A percentile compares a stretch with the other conserved stretches of the same genome.
These are phyloP conservation scores for Exophiala dermatitidis DNA, from an alignment of 2,329 filamentous ascomycete species.

Conservation along the genomic window DNA sequence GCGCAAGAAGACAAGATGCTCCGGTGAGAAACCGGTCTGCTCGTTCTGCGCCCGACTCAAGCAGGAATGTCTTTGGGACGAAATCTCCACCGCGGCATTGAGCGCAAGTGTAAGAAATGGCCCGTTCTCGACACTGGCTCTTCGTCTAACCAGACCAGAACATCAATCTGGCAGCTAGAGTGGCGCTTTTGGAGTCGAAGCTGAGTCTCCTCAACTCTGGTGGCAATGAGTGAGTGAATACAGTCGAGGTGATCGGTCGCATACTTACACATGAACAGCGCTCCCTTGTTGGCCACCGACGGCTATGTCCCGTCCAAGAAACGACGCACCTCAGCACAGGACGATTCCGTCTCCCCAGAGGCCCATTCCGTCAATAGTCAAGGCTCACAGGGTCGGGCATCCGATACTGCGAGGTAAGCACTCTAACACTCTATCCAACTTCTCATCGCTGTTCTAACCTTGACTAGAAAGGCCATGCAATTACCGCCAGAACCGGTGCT, in stretches of 20 bases:
- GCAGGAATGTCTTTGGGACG: conserved; percentile 27
- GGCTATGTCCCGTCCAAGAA: neutral
- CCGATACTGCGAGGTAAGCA: neutral
- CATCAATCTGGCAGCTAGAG: conserved; percentile 11
- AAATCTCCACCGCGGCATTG: conserved; percentile 5
- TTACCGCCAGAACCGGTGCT: conserved; percentile 18
- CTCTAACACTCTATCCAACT: neutral
- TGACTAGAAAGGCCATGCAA: conserved; percentile 1
- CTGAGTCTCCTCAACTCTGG: conserved; percentile 10
- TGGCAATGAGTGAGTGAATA: conserved; percentile 5
- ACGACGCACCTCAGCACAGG: neutral
- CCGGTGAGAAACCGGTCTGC: conserved; percentile 93
- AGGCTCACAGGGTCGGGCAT: neutral
- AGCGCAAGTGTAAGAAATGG: neutral
- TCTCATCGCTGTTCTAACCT: neutral
- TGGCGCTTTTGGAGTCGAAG: conserved; percentile 14
- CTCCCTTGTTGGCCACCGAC: neutral
- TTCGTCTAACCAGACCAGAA: conserved; percentile 1
- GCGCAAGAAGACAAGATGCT: conserved; percentile 95
- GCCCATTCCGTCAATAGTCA: neutral
- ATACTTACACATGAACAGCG: neutral
- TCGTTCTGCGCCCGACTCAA: conserved; percentile 28
- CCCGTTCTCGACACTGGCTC: neutral
- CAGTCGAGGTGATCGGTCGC: neutral
- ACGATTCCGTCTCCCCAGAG: neutral